phyloP scores from a whole-genome alignment of 2,329 filamentous ascomycete genomes.

The Fusarium camptoceras region DNA sequence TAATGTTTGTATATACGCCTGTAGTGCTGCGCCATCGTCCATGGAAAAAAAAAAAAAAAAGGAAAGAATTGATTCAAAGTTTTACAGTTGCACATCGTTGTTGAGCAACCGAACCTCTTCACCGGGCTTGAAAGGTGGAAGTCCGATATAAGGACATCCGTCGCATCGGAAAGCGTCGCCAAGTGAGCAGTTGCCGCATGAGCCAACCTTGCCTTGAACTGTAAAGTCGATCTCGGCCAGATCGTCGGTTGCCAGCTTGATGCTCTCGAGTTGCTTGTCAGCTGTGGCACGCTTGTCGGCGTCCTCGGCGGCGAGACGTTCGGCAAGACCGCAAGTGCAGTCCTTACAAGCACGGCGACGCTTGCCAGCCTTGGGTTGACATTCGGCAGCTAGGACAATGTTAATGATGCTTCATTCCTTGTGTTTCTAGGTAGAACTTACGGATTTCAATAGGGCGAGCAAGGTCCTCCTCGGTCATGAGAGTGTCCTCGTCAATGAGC shows the following conservation, averaged over 20 bases:
- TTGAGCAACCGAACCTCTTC: slow-evolving; percentile 92
- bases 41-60: slow-evolving; percentile 17
- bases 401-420: slow-evolving; percentile 9
- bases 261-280: slow-evolving; percentile 71
- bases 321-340: slow-evolving; percentile 92
- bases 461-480: slow-evolving; percentile 88
- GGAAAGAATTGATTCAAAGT: slow-evolving; percentile 2
- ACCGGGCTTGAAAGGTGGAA: slow-evolving; percentile 96
- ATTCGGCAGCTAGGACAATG: slow-evolving; percentile 74
- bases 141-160: slow-evolving; percentile 83
- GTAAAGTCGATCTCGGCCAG: slow-evolving; percentile 93
- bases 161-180: slow-evolving; percentile 89
- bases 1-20: slow-evolving; percentile 42
- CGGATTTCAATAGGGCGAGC: slow-evolving; percentile 81
- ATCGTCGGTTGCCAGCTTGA: slow-evolving; percentile 81
- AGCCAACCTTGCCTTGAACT: slow-evolving; percentile 95
- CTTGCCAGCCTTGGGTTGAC: slow-evolving; percentile 87
- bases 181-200: slow-evolving; percentile 92
- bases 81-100: slow-evolving; percentile 83
- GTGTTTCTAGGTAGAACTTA: slow-evolving; percentile 61
- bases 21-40: slow-evolving; percentile 38
- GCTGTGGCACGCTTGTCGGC: slow-evolving; percentile 75
- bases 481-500: slow-evolving; percentile 88
- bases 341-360: slow-evolving; percentile 96
- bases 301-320: slow-evolving; percentile 89